These are phyloP conservation scores for Pholiota molesta DNA, from an alignment of 768 basidiomycete genomes.

Conservation along the genomic window DNA sequence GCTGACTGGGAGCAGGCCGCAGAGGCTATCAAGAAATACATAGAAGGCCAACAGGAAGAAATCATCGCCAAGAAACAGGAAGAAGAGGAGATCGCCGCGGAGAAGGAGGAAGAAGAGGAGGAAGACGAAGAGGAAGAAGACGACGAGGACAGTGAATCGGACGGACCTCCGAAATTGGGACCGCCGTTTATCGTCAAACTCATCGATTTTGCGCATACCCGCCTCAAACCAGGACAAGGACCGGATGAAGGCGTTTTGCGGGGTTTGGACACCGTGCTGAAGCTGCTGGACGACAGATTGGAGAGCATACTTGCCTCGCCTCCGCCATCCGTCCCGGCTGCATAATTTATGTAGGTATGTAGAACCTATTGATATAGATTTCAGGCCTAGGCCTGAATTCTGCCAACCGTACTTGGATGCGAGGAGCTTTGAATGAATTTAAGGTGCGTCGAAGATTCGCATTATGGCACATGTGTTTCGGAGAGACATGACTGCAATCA, in stretches of 20 bases:
- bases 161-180: slow-evolving; percentile 38
- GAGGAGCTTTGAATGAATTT: no score
- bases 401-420: no score
- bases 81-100: slow-evolving; percentile 20
- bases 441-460: no score
- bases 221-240: slow-evolving; percentile 66
- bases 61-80: slow-evolving; percentile 22
- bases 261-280: slow-evolving; percentile 70
- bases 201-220: slow-evolving; percentile 95
- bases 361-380: no score
- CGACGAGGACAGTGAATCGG: slow-evolving; percentile 38
- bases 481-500: no score
- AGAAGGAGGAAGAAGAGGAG: slow-evolving; percentile 28
- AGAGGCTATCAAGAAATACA: slow-evolving; percentile 39
- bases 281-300: slow-evolving; percentile 61
- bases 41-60: slow-evolving; percentile 28
- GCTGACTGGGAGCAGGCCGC: slow-evolving; percentile 47
- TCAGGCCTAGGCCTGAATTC: no score
- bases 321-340: no score
- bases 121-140: slow-evolving; percentile 35
- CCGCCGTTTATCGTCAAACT: slow-evolving; percentile 69
- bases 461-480: no score
- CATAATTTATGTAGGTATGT: no score
- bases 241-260: slow-evolving; percentile 77
- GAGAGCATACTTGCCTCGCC: slow-evolving; percentile 13